These are phyloP conservation scores for Backusella luteola DNA, from an alignment of 192 early-diverging fungal genomes.

Conservation along the genomic window DNA sequence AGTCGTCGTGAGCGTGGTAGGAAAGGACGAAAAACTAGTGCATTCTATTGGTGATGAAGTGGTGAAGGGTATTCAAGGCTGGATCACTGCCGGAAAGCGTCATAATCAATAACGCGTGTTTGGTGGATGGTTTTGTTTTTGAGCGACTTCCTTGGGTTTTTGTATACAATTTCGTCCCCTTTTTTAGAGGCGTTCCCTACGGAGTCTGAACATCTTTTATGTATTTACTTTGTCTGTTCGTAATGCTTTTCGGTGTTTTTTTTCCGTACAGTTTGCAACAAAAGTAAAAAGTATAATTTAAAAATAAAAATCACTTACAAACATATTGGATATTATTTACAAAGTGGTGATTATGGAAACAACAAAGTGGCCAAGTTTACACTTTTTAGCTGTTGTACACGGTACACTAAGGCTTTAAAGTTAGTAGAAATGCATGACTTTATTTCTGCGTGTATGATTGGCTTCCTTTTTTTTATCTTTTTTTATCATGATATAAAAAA, in stretches of 20 bases:
- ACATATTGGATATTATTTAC: too few species aligned
- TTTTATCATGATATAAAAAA: neutral
- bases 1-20: constrained; percentile 55
- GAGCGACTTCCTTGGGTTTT: neutral
- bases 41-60: constrained; percentile 32
- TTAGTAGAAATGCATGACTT: neutral
- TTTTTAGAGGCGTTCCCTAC: too few species aligned
- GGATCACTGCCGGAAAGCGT: neutral
- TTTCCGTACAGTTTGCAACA: too few species aligned
- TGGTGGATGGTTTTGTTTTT: neutral
- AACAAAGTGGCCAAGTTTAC: neutral
- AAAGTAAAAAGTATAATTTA: too few species aligned
- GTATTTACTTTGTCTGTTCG: too few species aligned
- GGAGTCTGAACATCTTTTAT: too few species aligned
- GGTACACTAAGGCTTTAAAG: neutral
- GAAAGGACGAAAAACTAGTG: constrained; percentile 39
- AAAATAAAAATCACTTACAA: too few species aligned
- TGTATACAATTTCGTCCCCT: too few species aligned
- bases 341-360: neutral
- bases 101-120: neutral
- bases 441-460: neutral
- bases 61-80: constrained; percentile 21
- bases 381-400: neutral
- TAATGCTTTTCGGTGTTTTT: too few species aligned
- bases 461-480: neutral